phyloP scores from a whole-genome alignment of 108 stramenopile species.

The Skeletonema grethae region DNA sequence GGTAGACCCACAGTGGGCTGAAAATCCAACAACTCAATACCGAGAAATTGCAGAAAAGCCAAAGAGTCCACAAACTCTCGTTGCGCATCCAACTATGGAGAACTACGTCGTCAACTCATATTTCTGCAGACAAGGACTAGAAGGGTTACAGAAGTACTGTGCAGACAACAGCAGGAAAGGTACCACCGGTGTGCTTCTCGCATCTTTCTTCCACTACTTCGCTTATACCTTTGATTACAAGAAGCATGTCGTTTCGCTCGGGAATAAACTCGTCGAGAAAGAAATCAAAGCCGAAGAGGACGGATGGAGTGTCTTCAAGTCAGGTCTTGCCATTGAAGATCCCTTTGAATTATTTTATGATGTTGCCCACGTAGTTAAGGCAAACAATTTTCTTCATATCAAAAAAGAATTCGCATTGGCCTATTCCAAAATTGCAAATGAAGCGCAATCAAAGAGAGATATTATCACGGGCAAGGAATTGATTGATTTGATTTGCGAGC shows the following conservation, averaged over 20 bases:
- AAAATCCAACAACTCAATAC: slow-evolving; percentile 60
- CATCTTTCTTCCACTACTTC: slow-evolving; percentile 91
- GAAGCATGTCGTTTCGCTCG: slow-evolving; percentile 76
- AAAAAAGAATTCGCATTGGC: slow-evolving; percentile 86
- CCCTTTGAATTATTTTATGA: slow-evolving; percentile 99
- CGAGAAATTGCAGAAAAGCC: slow-evolving; percentile 52
- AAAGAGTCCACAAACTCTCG: slow-evolving; percentile 42
- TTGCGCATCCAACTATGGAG: slow-evolving; percentile 80
- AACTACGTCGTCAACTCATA: slow-evolving; percentile 72
- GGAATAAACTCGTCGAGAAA: slow-evolving; percentile 67
- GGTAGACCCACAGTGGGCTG: slow-evolving; percentile 83
- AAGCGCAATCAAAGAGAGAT: slow-evolving; percentile 45
- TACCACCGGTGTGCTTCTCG: slow-evolving; percentile 81
- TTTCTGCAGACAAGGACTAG: slow-evolving; percentile 65
- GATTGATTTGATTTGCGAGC: slow-evolving; percentile 83
- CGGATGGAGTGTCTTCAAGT: slow-evolving; percentile 90
- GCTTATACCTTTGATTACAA: slow-evolving; percentile 93
- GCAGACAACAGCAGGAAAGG: slow-evolving; percentile 43
- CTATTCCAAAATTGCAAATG: slow-evolving; percentile 83
- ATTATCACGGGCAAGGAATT: slow-evolving; percentile 59
- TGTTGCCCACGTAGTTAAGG: slow-evolving; percentile 98
- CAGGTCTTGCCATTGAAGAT: slow-evolving; percentile 95
- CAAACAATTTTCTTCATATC: slow-evolving; percentile 74
- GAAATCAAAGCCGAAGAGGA: slow-evolving; percentile 92
- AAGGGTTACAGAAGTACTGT: slow-evolving; percentile 56